Base-by-base conservation (phyloP, 139 green algal genomes). In the Asterochloris erici region DNA sequence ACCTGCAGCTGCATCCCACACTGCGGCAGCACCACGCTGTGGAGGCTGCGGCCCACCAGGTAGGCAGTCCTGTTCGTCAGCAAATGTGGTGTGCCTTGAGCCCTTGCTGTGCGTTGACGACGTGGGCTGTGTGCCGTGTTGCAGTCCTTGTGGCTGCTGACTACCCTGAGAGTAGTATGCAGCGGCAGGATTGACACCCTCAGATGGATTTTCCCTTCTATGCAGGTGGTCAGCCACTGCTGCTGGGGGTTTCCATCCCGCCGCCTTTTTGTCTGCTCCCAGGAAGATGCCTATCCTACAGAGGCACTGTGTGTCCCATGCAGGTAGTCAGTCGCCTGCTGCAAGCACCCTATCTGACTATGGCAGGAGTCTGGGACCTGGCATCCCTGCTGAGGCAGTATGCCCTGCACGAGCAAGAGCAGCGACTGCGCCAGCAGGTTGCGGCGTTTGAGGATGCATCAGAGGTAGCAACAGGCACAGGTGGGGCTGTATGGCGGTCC, bases 191-290 rank as follows among this genome's bases (percentile, higher is more conserved):
- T n/a, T n/a, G n/a, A n/a, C n/a, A n/a, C n/a, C n/a, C n/a, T n/a
- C n/a, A n/a, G n/a, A n/a, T n/a, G n/a, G n/a, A n/a, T n/a, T n/a
- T n/a, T n/a, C n/a, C n/a, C n/a, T n/a, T n/a, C n/a, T n/a, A n/a
- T n/a, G n/a, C n/a, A n/a, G n/a, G n/a, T n/a, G n/a, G n/a, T n/a
- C 54, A 16, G 21, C 47, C 75, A 47, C 17, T 69, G 75, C 75
- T 69, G 75, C 54, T 60, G 68, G 54, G 68, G 75, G 54, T 79
- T n/a, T n/a, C n/a, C n/a, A n/a, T n/a, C n/a, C n/a, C n/a, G n/a
- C n/a, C n/a, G n/a, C n/a, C n/a, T n/a, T n/a, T n/a, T n/a, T n/a
- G n/a, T n/a, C n/a, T n/a, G n/a, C 38, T 54, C 38, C 38, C 38
- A 54, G 38, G 2, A 6, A 54, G 2, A 54, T 6, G 6, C 38